phyloP scores from a whole-genome alignment of 2,329 filamentous ascomycete species.

The Lomentospora prolificans region DNA sequence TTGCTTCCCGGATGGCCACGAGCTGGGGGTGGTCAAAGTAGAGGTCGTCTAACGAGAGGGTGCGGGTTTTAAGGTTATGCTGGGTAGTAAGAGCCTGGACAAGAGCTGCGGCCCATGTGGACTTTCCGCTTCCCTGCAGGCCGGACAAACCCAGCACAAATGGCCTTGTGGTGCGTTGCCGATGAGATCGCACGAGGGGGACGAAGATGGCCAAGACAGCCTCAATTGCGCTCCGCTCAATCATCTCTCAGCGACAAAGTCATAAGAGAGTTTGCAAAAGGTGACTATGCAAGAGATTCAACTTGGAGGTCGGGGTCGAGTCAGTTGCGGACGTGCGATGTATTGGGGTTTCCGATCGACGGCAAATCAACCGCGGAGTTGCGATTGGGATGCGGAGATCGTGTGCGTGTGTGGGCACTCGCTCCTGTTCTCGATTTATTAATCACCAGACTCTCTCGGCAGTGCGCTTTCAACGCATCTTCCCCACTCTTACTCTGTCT shows the following conservation, averaged over 20 bases:
- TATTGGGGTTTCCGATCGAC: too few relatives aligned
- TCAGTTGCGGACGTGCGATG: too few relatives aligned
- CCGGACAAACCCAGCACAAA: slow-evolving; percentile 86
- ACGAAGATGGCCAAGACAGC: background rate
- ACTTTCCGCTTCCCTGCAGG: slow-evolving; percentile 87
- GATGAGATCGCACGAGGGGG: background rate
- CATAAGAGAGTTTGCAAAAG: background rate
- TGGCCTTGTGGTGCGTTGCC: slow-evolving; percentile 29
- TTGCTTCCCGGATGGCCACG: slow-evolving; percentile 48
- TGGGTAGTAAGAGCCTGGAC: slow-evolving; percentile 45
- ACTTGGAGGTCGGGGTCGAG: too few relatives aligned
- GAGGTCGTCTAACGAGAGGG: slow-evolving; percentile 81
- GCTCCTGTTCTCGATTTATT: too few relatives aligned
- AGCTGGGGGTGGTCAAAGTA: slow-evolving; percentile 69
- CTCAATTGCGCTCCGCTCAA: background rate
- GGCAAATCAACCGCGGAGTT: too few relatives aligned
- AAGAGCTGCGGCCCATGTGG: slow-evolving; percentile 67
- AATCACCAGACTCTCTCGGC: too few relatives aligned
- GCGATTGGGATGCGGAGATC: too few relatives aligned
- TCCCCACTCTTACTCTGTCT: too few relatives aligned
- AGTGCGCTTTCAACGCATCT: too few relatives aligned
- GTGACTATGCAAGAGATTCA: too few relatives aligned
- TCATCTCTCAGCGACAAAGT: background rate
- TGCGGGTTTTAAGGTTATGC: slow-evolving; percentile 50
- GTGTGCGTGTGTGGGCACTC: too few relatives aligned